Conservation (phyloP, 1,284 basidiomycete species). For the Ustilago tritici region DNA sequence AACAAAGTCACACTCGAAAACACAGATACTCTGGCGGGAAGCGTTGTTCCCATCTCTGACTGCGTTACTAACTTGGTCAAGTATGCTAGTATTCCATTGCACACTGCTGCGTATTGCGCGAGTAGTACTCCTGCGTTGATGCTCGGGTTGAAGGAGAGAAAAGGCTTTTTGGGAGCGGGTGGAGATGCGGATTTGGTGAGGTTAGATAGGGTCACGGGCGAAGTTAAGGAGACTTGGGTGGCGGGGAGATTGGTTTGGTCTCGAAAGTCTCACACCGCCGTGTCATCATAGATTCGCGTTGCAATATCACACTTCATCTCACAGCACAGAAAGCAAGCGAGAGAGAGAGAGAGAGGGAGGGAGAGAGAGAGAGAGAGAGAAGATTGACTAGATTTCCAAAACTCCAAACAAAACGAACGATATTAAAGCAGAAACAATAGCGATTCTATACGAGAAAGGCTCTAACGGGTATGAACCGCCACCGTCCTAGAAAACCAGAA, state of each 20-base stretch:
- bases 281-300: not conserved
- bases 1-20: constrained; percentile 84
- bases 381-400: not conserved
- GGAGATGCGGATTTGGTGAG: constrained; percentile 83
- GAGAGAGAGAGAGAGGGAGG: too few species aligned
- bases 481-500: too few species aligned
- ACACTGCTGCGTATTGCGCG: constrained; percentile 85
- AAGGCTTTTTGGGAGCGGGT: constrained; percentile 82
- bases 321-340: not conserved
- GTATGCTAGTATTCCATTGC: constrained; percentile 84
- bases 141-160: constrained; percentile 79
- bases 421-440: constrained; percentile 2
- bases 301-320: not conserved
- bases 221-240: constrained; percentile 83
- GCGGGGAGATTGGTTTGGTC: constrained; percentile 73
- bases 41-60: constrained; percentile 78
- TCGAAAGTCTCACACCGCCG: not conserved
- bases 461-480: not conserved
- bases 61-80: constrained; percentile 84
- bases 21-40: constrained; percentile 85
- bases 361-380: not conserved
- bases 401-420: not conserved
- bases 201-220: constrained; percentile 78
- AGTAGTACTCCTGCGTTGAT: constrained; percentile 85
- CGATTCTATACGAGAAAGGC: not conserved